Percentiles rank a stretch among this genome's conserved stretches.
Evolutionary conservation across 2,329 filamentous ascomycete species (phyloP).

Genomic region (Stachybotrys echinatus): DNA sequence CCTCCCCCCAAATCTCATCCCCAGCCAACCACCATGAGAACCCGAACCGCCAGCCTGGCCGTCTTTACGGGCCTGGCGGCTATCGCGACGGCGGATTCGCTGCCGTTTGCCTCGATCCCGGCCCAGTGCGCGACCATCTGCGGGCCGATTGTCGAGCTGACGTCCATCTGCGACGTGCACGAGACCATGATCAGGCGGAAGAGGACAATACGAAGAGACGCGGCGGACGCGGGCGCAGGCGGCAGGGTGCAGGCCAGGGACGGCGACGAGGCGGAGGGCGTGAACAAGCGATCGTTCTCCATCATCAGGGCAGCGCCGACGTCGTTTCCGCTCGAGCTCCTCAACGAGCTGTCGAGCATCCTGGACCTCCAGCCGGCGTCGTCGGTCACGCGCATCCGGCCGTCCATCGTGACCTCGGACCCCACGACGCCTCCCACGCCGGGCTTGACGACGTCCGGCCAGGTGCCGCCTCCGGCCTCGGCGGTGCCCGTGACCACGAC

Average conservation of each 20-base stretch:
- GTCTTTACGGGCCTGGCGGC: slow-evolving; percentile 21
- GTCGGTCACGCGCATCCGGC: slow-evolving; percentile 4
- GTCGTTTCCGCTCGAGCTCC: slow-evolving; percentile 17
- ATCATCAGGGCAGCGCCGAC: slow-evolving; percentile 24
- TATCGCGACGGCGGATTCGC: slow-evolving; percentile 20
- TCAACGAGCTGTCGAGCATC: slow-evolving; percentile 1
- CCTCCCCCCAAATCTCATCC: too few species aligned
- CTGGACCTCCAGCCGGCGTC: slow-evolving; percentile 9
- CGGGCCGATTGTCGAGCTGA: slow-evolving; percentile 37
- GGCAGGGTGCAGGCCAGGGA: slow-evolving; percentile 5
- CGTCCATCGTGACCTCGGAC: background rate
- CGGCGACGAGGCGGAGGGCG: slow-evolving; percentile 1
- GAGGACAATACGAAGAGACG: slow-evolving; percentile 4
- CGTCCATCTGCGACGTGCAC: slow-evolving; percentile 26
- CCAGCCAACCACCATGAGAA: slow-evolving; percentile 17
- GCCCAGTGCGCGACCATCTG: slow-evolving; percentile 34
- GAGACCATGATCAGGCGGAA: slow-evolving; percentile 20
- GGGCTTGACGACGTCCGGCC: background rate
- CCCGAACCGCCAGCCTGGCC: slow-evolving; percentile 14
- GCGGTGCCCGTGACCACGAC: background rate
- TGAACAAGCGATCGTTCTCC: slow-evolving; percentile 18
- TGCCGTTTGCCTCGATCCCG: slow-evolving; percentile 30
- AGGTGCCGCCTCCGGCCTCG: background rate
- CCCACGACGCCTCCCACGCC: background rate
- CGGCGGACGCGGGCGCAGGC: slow-evolving; percentile 8